Percentiles rank a stretch among this genome's conserved stretches.
phyloP scores from a whole-genome alignment of 2,329 filamentous ascomycete genomes.

The Fusarium nelsonii region DNA sequence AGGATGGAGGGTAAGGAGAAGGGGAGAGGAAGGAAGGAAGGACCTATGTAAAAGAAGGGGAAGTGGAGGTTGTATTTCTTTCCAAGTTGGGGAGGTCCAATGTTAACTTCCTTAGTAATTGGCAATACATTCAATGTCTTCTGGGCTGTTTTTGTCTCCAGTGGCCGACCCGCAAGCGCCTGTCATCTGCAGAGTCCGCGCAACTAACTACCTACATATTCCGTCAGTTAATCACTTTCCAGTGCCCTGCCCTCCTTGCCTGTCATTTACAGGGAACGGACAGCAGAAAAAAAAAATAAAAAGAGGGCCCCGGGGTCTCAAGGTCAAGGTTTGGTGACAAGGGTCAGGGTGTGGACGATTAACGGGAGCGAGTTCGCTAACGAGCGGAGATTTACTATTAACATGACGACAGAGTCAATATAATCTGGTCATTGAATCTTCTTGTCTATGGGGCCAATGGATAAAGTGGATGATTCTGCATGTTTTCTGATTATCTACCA shows the following conservation, averaged over 20 bases:
- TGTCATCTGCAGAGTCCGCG: slow-evolving; percentile 13
- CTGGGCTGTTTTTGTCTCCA: slow-evolving; percentile 1
- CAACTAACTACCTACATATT: not conserved
- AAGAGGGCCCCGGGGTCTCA: slow-evolving; percentile 39
- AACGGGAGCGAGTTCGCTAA: slow-evolving; percentile 38
- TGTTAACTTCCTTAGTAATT: slow-evolving; percentile 37
- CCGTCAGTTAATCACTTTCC: slow-evolving; percentile 14
- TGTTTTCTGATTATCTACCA: not conserved
- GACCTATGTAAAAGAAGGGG: slow-evolving; percentile 26
- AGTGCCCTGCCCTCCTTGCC: slow-evolving; percentile 1
- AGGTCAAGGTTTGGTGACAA: not conserved
- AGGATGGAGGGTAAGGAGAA: not conserved
- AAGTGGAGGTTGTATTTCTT: slow-evolving; percentile 33
- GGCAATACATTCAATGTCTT: slow-evolving; percentile 10
- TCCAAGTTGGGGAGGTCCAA: slow-evolving; percentile 23
- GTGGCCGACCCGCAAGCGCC: slow-evolving; percentile 26
- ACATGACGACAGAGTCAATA: slow-evolving; percentile 18
- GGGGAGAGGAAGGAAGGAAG: slow-evolving; percentile 11
- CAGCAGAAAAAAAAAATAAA: slow-evolving; percentile 24
- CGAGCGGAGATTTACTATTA: slow-evolving; percentile 33
- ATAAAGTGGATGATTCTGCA: not conserved
- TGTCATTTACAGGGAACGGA: slow-evolving; percentile 20
- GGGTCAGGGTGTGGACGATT: slow-evolving; percentile 35
- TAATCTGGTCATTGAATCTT: not conserved
- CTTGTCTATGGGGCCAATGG: slow-evolving; percentile 12